Evolutionary conservation across 1,284 basidiomycete genomes (phyloP).

Genomic region (Leucoagaricus sp.): DNA sequence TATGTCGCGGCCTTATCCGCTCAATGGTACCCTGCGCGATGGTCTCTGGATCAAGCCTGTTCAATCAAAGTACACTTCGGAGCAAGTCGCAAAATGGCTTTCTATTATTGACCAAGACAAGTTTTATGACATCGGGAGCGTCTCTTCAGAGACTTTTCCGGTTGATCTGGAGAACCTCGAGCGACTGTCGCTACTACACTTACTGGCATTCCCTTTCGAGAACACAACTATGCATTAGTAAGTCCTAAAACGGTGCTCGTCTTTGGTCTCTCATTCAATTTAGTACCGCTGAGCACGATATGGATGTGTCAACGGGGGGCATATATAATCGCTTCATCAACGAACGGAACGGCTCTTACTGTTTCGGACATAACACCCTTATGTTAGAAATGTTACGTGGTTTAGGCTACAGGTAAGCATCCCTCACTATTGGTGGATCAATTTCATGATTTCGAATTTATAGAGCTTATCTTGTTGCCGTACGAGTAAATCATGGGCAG

Average conservation of each 20-base stretch:
- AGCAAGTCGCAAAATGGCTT: conserved; percentile 15
- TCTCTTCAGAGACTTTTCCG: conserved; percentile 21
- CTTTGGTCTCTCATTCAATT: background rate
- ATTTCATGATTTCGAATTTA: background rate
- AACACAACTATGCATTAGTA: conserved; percentile 42
- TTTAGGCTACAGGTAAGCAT: conserved; percentile 35
- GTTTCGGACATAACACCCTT: conserved; percentile 38
- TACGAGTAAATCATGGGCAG: conserved; percentile 28
- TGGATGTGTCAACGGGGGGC: conserved; percentile 32
- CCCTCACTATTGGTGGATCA: too few relatives aligned
- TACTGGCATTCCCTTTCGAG: conserved; percentile 36
- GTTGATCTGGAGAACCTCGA: conserved; percentile 30
- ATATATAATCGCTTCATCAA: conserved; percentile 32
- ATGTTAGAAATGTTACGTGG: conserved; percentile 37
- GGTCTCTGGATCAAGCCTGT: conserved; percentile 15
- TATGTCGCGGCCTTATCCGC: too few relatives aligned
- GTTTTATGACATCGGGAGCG: conserved; percentile 8
- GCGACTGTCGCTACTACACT: conserved; percentile 27
- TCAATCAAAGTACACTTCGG: conserved; percentile 10
- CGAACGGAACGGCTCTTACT: conserved; percentile 34
- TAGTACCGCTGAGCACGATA: conserved; percentile 32
- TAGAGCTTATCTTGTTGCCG: conserved; percentile 31
- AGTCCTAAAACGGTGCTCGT: conserved; percentile 12
- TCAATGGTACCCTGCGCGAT: conserved; percentile 8
- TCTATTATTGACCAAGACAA: conserved; percentile 2